Base-by-base conservation (phyloP, 2,329 filamentous ascomycete genomes). In the Dactylellina leptospora region DNA sequence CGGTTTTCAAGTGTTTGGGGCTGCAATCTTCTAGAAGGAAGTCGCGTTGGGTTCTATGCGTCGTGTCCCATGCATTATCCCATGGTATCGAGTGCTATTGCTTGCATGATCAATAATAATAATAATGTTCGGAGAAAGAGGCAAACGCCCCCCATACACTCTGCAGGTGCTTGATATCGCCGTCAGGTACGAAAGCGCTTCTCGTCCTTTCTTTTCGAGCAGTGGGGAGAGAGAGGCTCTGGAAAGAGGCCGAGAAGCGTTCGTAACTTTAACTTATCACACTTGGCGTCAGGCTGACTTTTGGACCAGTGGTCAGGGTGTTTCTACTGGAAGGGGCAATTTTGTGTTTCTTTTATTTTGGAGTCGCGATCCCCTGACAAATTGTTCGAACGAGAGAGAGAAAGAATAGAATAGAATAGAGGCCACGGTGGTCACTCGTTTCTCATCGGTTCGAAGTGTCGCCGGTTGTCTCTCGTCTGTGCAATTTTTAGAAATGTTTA, bases 1-100 rank as follows among this genome's bases (percentile, higher is more conserved):
- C 42, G 30, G 42, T 9, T 27, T 60, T 27, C 28, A 60, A 50
- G 38, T 40, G 27, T 62, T 62, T 44, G 58, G 54, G 54, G 47
- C 47, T n/a, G n/a, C n/a, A n/a, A n/a, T 54, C 36, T 44, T 44
- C 45, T 40, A 42, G 47, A 62, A 62, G 23, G 18, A 23, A 25
- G 8, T 48, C 25, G 10, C 36, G 20, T 30, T 53, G 33, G 18
- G 8, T 55, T 23, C 18, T 10, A 16, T 23, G 6, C 33, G n/a
- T 10, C 33, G 20, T 18, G 18, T 55, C 25, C 30, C 48, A n/a
- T 53, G 48, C 48, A 36, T 53, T 30, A 13, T 22, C 36, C 36
- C 36, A 40, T 40, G 18, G 18, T 11, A 40, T 40, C 18, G 36
- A 11, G 18, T 40, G 36, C n/a, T n/a, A n/a, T n/a, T 20, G 44